A percentile compares a stretch with the other conserved stretches of the same genome.
Evolutionary conservation across 1,139 yeast genomes (phyloP).

Genomic region (Hyphopichia pseudoburtonii): DNA sequence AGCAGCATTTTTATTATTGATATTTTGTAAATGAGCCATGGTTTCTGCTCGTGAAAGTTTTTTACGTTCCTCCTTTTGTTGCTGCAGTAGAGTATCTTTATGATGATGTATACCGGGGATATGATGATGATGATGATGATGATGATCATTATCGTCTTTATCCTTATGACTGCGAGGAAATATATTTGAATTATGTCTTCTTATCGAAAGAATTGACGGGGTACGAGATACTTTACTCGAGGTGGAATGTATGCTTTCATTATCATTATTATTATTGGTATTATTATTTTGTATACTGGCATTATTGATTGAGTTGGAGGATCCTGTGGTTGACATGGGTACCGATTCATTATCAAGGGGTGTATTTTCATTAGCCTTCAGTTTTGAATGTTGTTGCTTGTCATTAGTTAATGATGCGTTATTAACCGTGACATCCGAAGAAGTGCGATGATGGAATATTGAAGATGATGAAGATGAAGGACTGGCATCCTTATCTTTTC

Average conservation of each 20-base stretch:
- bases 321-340: too few species aligned
- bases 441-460: constrained; percentile 21
- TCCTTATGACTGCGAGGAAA: constrained; percentile 1
- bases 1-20: constrained; percentile 32
- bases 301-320: too few species aligned
- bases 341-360: too few species aligned
- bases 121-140: constrained; percentile 6
- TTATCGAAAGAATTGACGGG: constrained; percentile 28
- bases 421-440: background rate
- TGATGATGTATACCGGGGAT: background rate
- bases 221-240: constrained; percentile 16
- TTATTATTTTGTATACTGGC: background rate
- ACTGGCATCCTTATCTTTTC: constrained; percentile 16
- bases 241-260: background rate
- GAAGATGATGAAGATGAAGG: too few species aligned
- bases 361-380: too few species aligned
- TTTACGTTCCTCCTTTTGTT: constrained; percentile 16
- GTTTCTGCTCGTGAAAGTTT: constrained; percentile 40
- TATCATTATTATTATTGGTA: background rate
- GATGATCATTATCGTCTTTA: constrained; percentile 3
- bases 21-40: constrained; percentile 35
- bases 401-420: constrained; percentile 6
- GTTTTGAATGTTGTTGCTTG: too few species aligned
- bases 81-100: background rate
- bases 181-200: constrained; percentile 25